Conservation (phyloP, 2,329 filamentous ascomycete genomes). For the Paecilomyces niveus region DNA sequence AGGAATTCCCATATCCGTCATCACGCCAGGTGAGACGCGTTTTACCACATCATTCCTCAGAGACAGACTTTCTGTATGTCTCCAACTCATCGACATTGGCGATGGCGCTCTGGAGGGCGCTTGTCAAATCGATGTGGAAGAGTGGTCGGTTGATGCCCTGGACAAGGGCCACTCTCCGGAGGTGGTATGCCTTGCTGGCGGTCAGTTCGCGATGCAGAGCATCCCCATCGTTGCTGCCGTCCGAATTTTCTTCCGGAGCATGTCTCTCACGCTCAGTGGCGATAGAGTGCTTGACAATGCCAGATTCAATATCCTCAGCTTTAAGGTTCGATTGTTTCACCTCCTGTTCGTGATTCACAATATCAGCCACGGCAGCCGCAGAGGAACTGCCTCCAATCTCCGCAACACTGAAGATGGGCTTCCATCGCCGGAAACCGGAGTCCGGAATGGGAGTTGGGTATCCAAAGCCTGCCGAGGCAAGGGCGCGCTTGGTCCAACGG, state of each 20-base stretch:
- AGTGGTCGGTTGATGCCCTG: conserved; percentile 83
- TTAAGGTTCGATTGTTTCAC: conserved; percentile 18
- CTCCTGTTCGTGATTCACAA: conserved; percentile 48
- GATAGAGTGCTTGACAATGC: conserved; percentile 20
- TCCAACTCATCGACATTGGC: conserved; percentile 57
- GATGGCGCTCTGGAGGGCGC: conserved; percentile 79
- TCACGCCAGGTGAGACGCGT: not conserved
- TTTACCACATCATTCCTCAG: not conserved
- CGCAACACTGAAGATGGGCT: conserved; percentile 89
- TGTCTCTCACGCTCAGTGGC: conserved; percentile 25
- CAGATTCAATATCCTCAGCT: conserved; percentile 25
- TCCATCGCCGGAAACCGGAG: conserved; percentile 64
- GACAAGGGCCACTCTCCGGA: conserved; percentile 54
- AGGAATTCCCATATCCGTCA: not conserved
- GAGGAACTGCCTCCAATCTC: conserved; percentile 69
- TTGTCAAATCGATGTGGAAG: conserved; percentile 90
- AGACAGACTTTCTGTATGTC: not conserved
- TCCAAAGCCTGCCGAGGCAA: conserved; percentile 82
- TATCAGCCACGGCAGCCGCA: conserved; percentile 62
- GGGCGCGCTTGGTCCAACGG: conserved; percentile 86
- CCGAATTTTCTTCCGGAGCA: conserved; percentile 20
- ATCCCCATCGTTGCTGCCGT: conserved; percentile 19
- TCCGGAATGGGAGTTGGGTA: conserved; percentile 58
- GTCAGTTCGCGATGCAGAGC: conserved; percentile 39
- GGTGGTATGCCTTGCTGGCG: conserved; percentile 42